Evolutionary conservation across 805 yeast species (phyloP), one percentile per base, ranked within the genome.

Genomic region (Myxozyma geophila): DNA sequence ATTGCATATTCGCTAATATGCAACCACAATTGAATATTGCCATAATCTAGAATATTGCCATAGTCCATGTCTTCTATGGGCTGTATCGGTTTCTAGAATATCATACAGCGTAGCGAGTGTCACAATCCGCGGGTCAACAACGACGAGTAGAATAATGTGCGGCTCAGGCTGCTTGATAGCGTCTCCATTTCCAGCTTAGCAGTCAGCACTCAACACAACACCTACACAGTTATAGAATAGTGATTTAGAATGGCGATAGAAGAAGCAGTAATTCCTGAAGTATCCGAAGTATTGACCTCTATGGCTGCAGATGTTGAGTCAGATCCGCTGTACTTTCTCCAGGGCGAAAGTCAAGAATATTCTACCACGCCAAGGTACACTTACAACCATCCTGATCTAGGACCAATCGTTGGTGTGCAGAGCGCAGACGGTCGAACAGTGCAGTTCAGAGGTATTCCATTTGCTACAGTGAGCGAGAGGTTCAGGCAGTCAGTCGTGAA

Each of bases 321-420:
- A 28, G 43, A 39, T 39, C 13, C n/a, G 43, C 43, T 19, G 21
- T 8, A 13, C n/a, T 19, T 40, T 19, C 39, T 40, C 9, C 36
- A 52, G 15, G 55, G 43, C 21, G 55, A 40, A 13, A 13, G 15
- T 5, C 15, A 13, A 10, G 23, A 83, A 79, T 75, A 81, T 69
- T 53, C 84, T 82, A 60, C 83, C 83, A 63, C 80, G 80, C 84
- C 84, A 79, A 83, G 59, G 17, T 56, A 50, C 37, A 19, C 13
- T n/a, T 57, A 44, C 47, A 40, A 19, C 6, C 66, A 62, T 37
- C 66, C 66, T 19, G 17, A 7, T 5, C 49, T 62, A 10, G 66
- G 66, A 8, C 35, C 36, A 6, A 19, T 62, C 40, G 47, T n/a
- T 7, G 66, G 66, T 19, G 62, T 62, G 5, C 43, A 36, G 36